These are phyloP conservation scores for Persicaria tinctoria DNA, from an alignment of 148 eudicot species.

Conservation along the genomic window DNA sequence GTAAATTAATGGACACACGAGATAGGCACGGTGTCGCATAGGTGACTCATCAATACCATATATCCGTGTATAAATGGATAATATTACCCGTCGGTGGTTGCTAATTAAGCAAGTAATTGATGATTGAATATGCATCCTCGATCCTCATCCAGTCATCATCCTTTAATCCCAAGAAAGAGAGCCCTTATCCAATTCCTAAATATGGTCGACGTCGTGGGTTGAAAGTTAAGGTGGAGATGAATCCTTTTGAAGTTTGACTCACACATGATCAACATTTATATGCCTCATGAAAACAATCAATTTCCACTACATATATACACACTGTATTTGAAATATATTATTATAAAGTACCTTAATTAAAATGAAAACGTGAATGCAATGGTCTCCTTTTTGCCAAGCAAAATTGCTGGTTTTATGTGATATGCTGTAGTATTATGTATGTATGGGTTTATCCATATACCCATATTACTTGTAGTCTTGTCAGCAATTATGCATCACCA, in stretches of 20 bases:
- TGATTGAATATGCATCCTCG: no score
- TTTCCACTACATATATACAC: not conserved
- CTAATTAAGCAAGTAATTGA: not conserved
- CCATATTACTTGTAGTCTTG: no score
- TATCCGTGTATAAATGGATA: not conserved
- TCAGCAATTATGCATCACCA: no score
- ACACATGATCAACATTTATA: conserved; percentile 8
- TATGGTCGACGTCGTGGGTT: not conserved
- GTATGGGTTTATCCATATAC: no score
- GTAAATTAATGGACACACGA: conserved; percentile 4
- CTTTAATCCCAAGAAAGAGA: no score
- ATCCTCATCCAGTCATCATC: no score
- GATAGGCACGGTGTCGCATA: not conserved
- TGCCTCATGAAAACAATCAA: not conserved
- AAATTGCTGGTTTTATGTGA: conserved; percentile 3
- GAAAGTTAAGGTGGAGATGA: not conserved
- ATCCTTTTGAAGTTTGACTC: not conserved
- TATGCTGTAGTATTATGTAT: not conserved
- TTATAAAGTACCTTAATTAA: no score
- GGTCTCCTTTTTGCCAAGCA: not conserved
- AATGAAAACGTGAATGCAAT: not conserved
- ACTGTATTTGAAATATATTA: no score
- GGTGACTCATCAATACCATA: not conserved
- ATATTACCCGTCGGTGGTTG: not conserved
- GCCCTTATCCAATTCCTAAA: no score